Evolutionary conservation across 1,139 yeast genomes (phyloP).

Genomic region (Hemisphaericaspora lyxosophila): DNA sequence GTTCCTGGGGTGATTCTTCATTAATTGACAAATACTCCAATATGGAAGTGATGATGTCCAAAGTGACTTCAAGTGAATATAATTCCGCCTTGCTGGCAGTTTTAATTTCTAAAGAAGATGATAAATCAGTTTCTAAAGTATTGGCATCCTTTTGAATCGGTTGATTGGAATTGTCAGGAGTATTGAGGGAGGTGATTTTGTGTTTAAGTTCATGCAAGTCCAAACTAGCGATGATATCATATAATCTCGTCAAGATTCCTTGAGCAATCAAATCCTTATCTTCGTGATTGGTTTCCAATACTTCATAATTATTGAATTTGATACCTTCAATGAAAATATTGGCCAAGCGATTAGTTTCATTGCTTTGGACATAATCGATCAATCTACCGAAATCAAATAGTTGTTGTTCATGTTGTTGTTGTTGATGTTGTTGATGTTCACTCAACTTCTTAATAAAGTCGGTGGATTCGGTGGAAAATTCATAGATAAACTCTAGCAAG

Average conservation of each 20-base stretch:
- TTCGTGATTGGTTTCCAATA: constrained; percentile 16
- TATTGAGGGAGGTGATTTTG: constrained; percentile 20
- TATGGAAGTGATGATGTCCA: constrained; percentile 74
- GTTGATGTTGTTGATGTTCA: too few relatives aligned
- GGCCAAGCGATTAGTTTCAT: constrained; percentile 40
- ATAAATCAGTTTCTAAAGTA: constrained; percentile 22
- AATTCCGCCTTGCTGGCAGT: constrained; percentile 52
- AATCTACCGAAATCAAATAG: constrained; percentile 13
- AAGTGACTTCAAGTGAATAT: constrained; percentile 64
- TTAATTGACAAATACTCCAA: constrained; percentile 55
- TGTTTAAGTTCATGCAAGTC: constrained; percentile 42
- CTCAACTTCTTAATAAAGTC: constrained; percentile 47
- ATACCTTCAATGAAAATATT: constrained; percentile 59
- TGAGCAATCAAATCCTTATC: constrained; percentile 24
- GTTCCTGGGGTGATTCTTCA: constrained; percentile 23
- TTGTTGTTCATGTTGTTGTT: too few relatives aligned
- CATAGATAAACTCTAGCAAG: constrained; percentile 62
- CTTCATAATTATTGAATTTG: constrained; percentile 57
- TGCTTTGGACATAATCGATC: constrained; percentile 11
- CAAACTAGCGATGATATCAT: constrained; percentile 33
- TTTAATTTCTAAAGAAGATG: constrained; percentile 14
- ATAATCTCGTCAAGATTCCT: constrained; percentile 25
- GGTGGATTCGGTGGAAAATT: constrained; percentile 63
- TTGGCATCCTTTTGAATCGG: constrained; percentile 29
- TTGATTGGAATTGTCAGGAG: constrained; percentile 39